Evolutionary conservation across 192 early-diverging fungal genomes (phyloP).

Genomic region (Jimgerdemannia lactiflua): DNA sequence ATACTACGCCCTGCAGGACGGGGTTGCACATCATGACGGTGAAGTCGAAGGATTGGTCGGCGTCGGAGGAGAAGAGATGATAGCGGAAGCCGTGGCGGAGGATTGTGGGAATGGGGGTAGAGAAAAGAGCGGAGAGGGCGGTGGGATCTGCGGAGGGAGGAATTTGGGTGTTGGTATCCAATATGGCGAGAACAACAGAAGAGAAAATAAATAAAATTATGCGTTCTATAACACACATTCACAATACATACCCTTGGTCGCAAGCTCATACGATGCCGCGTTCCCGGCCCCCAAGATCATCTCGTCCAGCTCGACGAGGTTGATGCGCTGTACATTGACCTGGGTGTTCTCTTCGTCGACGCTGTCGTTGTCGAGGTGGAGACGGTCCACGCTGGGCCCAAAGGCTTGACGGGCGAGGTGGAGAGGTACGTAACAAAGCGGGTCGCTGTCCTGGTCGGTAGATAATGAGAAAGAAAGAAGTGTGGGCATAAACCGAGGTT

Average conservation of each 20-base stretch:
- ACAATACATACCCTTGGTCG: constrained; percentile 27
- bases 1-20: constrained; percentile 61
- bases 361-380: background rate
- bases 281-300: constrained; percentile 59
- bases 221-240: background rate
- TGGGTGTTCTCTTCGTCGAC: background rate
- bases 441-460: background rate
- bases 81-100: background rate
- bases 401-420: background rate
- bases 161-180: background rate
- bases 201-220: constrained; percentile 3
- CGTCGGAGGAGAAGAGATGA: background rate
- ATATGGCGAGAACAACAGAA: background rate
- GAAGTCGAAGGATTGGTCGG: constrained; percentile 18
- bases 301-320: constrained; percentile 58
- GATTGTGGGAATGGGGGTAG: background rate
- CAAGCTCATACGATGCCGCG: constrained; percentile 44
- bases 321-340: constrained; percentile 25
- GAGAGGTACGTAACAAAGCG: background rate
- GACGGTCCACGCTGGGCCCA: background rate
- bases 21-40: constrained; percentile 61
- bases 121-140: background rate
- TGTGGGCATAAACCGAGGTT: background rate
- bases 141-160: background rate
- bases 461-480: background rate